These are phyloP conservation scores for Narthecium ossifragum DNA, from an alignment of 106 monocot genomes.

Conservation along the genomic window DNA sequence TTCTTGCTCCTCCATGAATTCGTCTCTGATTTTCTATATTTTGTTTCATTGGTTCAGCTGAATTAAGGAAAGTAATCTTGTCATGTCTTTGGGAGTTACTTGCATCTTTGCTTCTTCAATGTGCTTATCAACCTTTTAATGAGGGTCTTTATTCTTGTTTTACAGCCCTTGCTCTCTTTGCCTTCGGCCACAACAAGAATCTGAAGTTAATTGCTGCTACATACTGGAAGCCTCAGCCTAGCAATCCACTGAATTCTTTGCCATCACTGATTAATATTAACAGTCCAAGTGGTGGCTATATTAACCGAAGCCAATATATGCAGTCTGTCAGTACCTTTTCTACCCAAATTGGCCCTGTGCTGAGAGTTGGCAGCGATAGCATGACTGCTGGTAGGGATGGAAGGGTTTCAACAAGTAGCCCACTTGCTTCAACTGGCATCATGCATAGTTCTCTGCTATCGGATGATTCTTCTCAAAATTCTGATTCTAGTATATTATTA, in stretches of 20 bases:
- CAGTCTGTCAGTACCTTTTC: conserved; percentile 36
- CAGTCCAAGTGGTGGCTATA: conserved; percentile 25
- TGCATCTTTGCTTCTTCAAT: too few species aligned
- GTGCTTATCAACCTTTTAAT: too few species aligned
- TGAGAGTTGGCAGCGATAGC: conserved; percentile 59
- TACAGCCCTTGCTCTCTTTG: conserved; percentile 83
- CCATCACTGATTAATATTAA: conserved; percentile 49
- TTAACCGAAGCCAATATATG: conserved; percentile 31
- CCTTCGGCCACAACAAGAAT: conserved; percentile 78
- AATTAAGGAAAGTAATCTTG: too few species aligned
- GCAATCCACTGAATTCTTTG: conserved; percentile 35
- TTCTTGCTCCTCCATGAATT: too few species aligned
- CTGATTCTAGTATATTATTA: conserved; percentile 76
- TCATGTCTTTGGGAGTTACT: too few species aligned
- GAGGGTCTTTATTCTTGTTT: conserved; percentile 24
- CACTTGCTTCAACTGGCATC: conserved; percentile 51
- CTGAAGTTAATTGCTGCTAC: conserved; percentile 75
- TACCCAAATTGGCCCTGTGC: conserved; percentile 48
- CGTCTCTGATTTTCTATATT: too few species aligned
- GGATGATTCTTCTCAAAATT: conserved; percentile 61
- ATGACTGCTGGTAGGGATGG: conserved; percentile 44
- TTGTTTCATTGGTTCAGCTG: too few species aligned
- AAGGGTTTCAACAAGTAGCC: conserved; percentile 73
- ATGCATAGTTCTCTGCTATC: conserved; percentile 64
- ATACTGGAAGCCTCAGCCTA: conserved; percentile 72